Conservation (phyloP, 768 basidiomycete species). For the Trametes punicea region DNA sequence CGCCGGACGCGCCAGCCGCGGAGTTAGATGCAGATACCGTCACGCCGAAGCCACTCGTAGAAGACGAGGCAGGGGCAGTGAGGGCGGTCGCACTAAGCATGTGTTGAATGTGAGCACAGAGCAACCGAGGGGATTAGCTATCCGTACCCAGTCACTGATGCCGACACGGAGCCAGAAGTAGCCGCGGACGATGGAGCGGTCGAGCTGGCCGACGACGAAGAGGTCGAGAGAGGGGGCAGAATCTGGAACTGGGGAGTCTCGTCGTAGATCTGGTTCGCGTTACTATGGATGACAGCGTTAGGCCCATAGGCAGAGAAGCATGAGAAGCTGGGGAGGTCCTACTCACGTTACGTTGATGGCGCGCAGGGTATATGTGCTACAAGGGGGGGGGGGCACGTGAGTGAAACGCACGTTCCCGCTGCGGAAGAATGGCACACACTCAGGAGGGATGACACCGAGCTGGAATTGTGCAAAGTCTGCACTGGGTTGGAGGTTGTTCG, state of each 20-base stretch:
- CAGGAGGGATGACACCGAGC: conserved; percentile 45
- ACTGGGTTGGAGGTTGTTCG: conserved; percentile 47
- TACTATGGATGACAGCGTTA: conserved; percentile 21
- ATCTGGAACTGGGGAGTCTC: conserved; percentile 42
- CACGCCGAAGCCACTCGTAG: conserved; percentile 19
- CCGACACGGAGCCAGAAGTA: conserved; percentile 13
- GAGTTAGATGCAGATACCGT: conserved; percentile 18
- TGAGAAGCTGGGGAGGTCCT: not conserved
- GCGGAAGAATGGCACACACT: conserved; percentile 36
- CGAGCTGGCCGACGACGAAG: conserved; percentile 18
- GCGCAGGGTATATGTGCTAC: conserved; percentile 43
- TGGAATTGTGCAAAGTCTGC: conserved; percentile 34
- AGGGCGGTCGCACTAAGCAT: not conserved
- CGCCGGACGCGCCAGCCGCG: conserved; percentile 2
- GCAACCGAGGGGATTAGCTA: not conserved
- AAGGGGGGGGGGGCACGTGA: not conserved
- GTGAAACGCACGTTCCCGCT: not conserved
- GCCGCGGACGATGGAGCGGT: conserved; percentile 16
- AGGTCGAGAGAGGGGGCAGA: conserved; percentile 22
- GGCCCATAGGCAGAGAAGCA: not conserved
- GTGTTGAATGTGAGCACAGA: not conserved
- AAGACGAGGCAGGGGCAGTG: not conserved
- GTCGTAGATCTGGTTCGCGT: conserved; percentile 46
- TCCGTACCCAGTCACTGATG: conserved; percentile 16
- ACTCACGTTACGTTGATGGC: conserved; percentile 42